Percentiles rank a stretch among this genome's conserved stretches.
Conservation (phyloP, 2,329 filamentous ascomycete genomes). For the Falciphora oryzae region DNA sequence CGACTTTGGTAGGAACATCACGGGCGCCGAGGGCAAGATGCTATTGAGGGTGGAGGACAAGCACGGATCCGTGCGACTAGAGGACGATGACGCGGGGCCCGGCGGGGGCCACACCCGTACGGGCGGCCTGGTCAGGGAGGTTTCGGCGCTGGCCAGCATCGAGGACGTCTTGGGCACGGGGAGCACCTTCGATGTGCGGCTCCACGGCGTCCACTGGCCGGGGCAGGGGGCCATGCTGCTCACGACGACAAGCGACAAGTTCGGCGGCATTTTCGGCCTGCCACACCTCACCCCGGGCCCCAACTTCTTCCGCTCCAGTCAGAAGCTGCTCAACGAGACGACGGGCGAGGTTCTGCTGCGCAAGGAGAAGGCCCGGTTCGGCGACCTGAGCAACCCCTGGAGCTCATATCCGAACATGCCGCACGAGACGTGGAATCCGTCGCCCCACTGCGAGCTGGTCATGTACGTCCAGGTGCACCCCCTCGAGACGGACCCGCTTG, state of each 20-base stretch:
- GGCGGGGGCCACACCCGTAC: constrained; percentile 27
- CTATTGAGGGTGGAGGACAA: constrained; percentile 60
- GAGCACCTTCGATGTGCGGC: constrained; percentile 70
- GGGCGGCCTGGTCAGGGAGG: constrained; percentile 58
- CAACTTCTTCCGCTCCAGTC: constrained; percentile 51
- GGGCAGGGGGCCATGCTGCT: constrained; percentile 73
- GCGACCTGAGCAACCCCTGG: constrained; percentile 64
- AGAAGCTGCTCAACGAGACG: constrained; percentile 66
- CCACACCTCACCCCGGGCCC: constrained; percentile 68
- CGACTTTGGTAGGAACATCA: constrained; percentile 76
- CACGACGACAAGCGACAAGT: constrained; percentile 89
- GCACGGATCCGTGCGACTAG: constrained; percentile 33
- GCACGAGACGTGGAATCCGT: constrained; percentile 51
- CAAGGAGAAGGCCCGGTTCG: constrained; percentile 51
- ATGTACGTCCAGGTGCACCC: constrained; percentile 76
- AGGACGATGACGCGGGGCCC: constrained; percentile 12
- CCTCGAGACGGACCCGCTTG: constrained; percentile 31
- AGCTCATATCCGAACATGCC: constrained; percentile 59
- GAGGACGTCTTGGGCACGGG: constrained; percentile 65
- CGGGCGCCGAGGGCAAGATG: constrained; percentile 63
- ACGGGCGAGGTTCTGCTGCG: constrained; percentile 61
- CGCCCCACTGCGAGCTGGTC: constrained; percentile 83
- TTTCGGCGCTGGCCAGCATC: constrained; percentile 64
- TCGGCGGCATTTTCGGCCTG: constrained; percentile 82
- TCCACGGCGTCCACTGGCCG: constrained; percentile 84